A percentile compares a stretch with the other conserved stretches of the same genome.
These are phyloP conservation scores for Mortierella polycephala DNA, from an alignment of 371 early-diverging fungal genomes.

Conservation along the genomic window DNA sequence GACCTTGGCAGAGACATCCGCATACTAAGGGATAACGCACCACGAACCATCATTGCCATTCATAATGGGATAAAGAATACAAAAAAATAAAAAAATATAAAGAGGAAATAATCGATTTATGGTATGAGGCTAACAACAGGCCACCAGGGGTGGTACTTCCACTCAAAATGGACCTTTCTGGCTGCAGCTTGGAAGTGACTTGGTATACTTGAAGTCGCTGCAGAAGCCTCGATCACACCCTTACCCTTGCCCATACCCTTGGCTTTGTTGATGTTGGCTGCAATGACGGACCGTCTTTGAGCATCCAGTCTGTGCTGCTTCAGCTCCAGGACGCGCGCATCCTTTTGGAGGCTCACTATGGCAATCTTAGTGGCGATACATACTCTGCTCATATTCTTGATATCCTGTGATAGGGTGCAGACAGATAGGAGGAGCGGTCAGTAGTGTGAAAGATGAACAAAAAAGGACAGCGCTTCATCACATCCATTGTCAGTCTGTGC, in stretches of 20 bases:
- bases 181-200: slow-evolving; percentile 4
- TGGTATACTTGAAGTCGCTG: neutral
- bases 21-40: slow-evolving; percentile 5
- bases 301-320: slow-evolving; percentile 1
- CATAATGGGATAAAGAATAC: neutral
- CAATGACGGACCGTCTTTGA: neutral
- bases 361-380: slow-evolving; percentile 58
- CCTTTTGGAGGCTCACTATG: slow-evolving; percentile 31
- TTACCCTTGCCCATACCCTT: neutral
- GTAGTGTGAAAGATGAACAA: neutral
- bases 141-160: slow-evolving; percentile 67
- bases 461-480: neutral
- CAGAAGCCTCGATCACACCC: neutral
- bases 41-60: neutral
- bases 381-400: slow-evolving; percentile 56
- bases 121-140: slow-evolving; percentile 51
- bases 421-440: neutral
- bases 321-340: slow-evolving; percentile 32
- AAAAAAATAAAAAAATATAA: neutral
- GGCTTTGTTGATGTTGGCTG: slow-evolving; percentile 5
- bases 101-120: neutral
- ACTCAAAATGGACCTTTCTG: slow-evolving; percentile 41
- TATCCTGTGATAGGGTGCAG: slow-evolving; percentile 44
- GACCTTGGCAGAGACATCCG: slow-evolving; percentile 30
- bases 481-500: neutral